Evolutionary conservation across 306 rosid species (phyloP).

Genomic region (Vachellia collinsii): DNA sequence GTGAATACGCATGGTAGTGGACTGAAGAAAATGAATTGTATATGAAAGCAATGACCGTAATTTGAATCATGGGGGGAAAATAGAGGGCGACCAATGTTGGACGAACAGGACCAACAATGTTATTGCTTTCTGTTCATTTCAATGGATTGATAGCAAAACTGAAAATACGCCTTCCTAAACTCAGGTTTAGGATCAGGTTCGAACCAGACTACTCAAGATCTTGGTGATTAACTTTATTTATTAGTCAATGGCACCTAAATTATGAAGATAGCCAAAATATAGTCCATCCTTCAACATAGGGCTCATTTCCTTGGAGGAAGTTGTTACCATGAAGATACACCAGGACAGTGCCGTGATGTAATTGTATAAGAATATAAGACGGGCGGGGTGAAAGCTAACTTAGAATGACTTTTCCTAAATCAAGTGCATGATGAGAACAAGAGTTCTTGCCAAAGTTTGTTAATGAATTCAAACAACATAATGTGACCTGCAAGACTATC

Average conservation of each 20-base stretch:
- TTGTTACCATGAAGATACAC: background rate
- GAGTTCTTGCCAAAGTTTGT: background rate
- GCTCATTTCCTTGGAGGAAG: background rate
- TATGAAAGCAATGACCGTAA: background rate
- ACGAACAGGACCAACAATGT: background rate
- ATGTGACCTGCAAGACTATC: slow-evolving; percentile 16
- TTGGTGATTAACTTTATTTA: background rate
- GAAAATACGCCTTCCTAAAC: background rate
- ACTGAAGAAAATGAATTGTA: background rate
- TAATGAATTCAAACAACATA: background rate
- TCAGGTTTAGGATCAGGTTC: too few species aligned
- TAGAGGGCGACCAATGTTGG: background rate
- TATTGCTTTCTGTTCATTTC: background rate
- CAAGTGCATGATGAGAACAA: background rate
- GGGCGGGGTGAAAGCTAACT: background rate
- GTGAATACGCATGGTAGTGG: background rate
- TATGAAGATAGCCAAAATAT: background rate
- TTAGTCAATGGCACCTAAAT: background rate
- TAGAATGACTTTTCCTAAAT: background rate
- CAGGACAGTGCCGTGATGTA: background rate
- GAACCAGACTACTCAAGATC: background rate
- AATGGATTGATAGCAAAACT: background rate
- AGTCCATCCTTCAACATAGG: background rate
- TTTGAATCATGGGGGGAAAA: background rate
- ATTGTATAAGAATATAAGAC: background rate